A percentile compares a stretch with the other conserved stretches of the same genome.
Conservation (phyloP, 768 basidiomycete species). For the Mycena leptocephala region DNA sequence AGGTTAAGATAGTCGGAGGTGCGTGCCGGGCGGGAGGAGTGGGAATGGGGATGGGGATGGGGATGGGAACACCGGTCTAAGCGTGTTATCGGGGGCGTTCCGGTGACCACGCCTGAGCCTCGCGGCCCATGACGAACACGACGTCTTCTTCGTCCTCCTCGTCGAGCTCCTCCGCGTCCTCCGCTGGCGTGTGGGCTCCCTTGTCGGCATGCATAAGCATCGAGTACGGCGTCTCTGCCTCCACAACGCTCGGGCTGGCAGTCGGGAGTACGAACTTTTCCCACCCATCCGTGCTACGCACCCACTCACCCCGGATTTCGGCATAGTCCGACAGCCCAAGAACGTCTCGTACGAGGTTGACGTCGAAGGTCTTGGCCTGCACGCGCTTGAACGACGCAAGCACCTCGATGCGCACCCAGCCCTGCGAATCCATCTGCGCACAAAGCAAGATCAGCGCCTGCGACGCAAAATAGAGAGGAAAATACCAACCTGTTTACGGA, state of each 20-base stretch:
- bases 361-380: slow-evolving; percentile 33
- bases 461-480: not conserved
- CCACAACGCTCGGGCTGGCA: slow-evolving; percentile 31
- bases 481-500: slow-evolving; percentile 34
- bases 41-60: not conserved
- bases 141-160: slow-evolving; percentile 39
- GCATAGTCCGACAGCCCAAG: slow-evolving; percentile 34
- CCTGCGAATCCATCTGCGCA: slow-evolving; percentile 35
- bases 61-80: not conserved
- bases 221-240: slow-evolving; percentile 24
- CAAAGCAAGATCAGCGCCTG: not conserved
- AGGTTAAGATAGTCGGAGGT: not conserved
- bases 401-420: slow-evolving; percentile 36
- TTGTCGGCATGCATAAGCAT: slow-evolving; percentile 32
- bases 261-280: slow-evolving; percentile 36
- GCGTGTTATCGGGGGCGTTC: slow-evolving; percentile 30
- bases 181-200: slow-evolving; percentile 9
- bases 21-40: not conserved
- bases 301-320: slow-evolving; percentile 38
- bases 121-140: slow-evolving; percentile 39
- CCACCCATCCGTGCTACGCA: slow-evolving; percentile 38
- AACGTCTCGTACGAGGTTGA: slow-evolving; percentile 36
- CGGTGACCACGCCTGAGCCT: slow-evolving; percentile 35
- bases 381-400: slow-evolving; percentile 39
- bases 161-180: slow-evolving; percentile 26